Evolutionary conservation across 345 rosid genomes (phyloP).

Genomic region (Salix exigua): DNA sequence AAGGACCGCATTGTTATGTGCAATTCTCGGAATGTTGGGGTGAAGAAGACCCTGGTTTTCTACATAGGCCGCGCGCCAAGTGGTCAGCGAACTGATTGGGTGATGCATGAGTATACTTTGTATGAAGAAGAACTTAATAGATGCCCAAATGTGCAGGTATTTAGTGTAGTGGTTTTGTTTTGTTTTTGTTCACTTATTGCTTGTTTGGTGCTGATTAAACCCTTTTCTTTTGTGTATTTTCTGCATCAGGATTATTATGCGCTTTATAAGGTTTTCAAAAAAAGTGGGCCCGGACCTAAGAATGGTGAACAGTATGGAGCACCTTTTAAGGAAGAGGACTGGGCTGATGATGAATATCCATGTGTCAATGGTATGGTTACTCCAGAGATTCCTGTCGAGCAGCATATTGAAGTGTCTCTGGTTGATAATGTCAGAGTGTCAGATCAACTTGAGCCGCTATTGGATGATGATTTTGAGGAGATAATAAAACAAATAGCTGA

Average conservation of each 20-base stretch:
- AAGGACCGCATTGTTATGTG: conserved; percentile 59
- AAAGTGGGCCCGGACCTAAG: conserved; percentile 96
- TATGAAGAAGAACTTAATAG: conserved; percentile 72
- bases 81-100: conserved; percentile 90
- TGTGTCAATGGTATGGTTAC: conserved; percentile 15
- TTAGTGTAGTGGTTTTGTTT: background rate
- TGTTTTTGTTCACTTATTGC: background rate
- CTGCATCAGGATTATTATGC: conserved; percentile 56
- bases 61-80: conserved; percentile 77
- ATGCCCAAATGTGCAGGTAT: conserved; percentile 64
- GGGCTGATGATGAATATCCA: conserved; percentile 53
- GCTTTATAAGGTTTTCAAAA: conserved; percentile 76
- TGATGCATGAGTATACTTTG: conserved; percentile 86
- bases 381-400: conserved; percentile 22
- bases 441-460: conserved; percentile 20
- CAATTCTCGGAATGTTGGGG: conserved; percentile 57
- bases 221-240: background rate
- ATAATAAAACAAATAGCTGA: conserved; percentile 35
- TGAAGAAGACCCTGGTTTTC: conserved; percentile 83
- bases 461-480: conserved; percentile 46
- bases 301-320: conserved; percentile 98
- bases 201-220: background rate
- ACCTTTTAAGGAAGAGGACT: conserved; percentile 81
- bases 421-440: conserved; percentile 18
- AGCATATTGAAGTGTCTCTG: conserved; percentile 25